Conservation (phyloP, 31 red algal species). For the Porphyra umbilicalis region DNA sequence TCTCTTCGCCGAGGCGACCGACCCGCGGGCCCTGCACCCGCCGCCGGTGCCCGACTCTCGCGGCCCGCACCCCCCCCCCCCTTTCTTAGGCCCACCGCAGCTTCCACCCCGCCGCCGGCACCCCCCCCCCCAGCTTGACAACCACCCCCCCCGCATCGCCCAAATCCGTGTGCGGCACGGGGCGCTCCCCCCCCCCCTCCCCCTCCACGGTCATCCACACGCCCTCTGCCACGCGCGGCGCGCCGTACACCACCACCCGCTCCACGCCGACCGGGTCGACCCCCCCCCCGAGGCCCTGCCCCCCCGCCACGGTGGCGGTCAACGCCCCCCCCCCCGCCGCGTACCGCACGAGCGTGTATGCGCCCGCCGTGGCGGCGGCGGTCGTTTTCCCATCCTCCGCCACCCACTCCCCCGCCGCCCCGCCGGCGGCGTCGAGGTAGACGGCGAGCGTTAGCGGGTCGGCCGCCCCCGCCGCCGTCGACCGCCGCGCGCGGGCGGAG, state of each 20-base stretch:
- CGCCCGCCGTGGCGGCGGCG: background rate
- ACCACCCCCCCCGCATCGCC: background rate
- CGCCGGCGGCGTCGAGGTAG: conserved; percentile 36
- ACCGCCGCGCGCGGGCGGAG: conserved; percentile 58
- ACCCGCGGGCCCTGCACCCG: no score
- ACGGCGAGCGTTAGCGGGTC: conserved; percentile 86
- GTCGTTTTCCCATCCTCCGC: conserved; percentile 73
- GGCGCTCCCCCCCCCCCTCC: background rate
- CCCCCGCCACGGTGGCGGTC: background rate
- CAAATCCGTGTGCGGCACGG: background rate
- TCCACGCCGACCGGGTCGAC: background rate
- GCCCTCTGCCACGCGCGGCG: background rate
- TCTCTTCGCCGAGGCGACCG: no score
- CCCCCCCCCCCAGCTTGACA: background rate
- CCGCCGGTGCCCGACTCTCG: no score
- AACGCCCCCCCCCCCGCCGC: background rate
- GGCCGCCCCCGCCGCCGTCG: conserved; percentile 50
- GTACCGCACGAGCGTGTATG: background rate
- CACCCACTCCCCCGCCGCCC: conserved; percentile 68
- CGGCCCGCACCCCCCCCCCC: background rate
- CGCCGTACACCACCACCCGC: background rate
- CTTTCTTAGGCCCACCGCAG: background rate
- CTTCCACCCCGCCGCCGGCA: background rate
- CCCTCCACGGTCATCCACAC: background rate
- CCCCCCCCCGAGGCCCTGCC: background rate